These are phyloP conservation scores for Penicillium tannophilum DNA, from an alignment of 495 filamentous ascomycete genomes.

Conservation along the genomic window DNA sequence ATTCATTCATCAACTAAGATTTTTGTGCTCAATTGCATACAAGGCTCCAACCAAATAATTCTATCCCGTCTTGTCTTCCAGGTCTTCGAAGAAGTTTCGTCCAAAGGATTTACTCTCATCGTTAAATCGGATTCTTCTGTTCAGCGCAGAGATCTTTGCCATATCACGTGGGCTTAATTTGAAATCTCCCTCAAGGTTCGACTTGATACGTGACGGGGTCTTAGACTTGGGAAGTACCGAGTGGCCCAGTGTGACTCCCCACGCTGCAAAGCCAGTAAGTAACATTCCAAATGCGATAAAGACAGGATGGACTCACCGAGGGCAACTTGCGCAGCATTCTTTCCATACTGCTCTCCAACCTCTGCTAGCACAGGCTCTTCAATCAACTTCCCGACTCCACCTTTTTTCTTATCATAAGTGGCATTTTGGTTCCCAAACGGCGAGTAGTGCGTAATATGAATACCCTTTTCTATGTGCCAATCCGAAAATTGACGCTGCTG, in stretches of 20 bases:
- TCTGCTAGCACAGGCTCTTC: slow-evolving; percentile 61
- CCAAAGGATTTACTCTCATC: slow-evolving; percentile 58
- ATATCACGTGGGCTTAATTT: slow-evolving; percentile 54
- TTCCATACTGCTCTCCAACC: slow-evolving; percentile 64
- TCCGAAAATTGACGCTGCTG: slow-evolving; percentile 60
- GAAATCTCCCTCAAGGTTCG: slow-evolving; percentile 63
- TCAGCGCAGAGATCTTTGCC: slow-evolving; percentile 52
- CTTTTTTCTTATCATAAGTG: slow-evolving; percentile 53
- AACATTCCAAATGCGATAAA: not conserved
- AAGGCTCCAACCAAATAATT: not conserved
- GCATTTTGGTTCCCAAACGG: slow-evolving; percentile 74
- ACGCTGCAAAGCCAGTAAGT: slow-evolving; percentile 42
- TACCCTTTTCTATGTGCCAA: slow-evolving; percentile 56
- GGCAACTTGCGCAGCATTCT: slow-evolving; percentile 62
- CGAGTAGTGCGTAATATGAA: slow-evolving; percentile 66
- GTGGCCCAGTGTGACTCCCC: slow-evolving; percentile 67
- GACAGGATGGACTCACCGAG: slow-evolving; percentile 50
- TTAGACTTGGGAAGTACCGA: slow-evolving; percentile 69
- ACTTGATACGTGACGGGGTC: slow-evolving; percentile 53
- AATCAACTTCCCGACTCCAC: slow-evolving; percentile 56
- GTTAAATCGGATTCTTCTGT: slow-evolving; percentile 64
- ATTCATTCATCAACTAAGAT: not conserved
- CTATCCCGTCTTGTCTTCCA: slow-evolving; percentile 57
- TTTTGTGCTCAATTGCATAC: no score
- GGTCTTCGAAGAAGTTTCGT: slow-evolving; percentile 58